Percentiles rank a stretch among this genome's conserved stretches.
These are phyloP conservation scores for Trichoderma afroharzianum DNA, from an alignment of 2,329 filamentous ascomycete genomes.

Conservation along the genomic window DNA sequence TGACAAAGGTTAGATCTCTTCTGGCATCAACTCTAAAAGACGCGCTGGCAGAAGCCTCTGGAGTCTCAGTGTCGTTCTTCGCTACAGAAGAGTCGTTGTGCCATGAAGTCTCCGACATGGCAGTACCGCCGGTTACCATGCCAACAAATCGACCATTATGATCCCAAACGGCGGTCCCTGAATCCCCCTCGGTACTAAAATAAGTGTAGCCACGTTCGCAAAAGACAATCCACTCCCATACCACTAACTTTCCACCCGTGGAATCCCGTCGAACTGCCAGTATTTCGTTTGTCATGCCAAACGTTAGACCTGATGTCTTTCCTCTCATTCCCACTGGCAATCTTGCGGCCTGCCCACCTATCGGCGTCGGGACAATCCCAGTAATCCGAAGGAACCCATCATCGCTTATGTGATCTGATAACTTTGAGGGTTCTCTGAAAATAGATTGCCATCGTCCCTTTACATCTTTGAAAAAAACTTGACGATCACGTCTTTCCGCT, in stretches of 20 bases:
- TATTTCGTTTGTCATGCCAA: background rate
- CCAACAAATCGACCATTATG: background rate
- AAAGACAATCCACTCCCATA: background rate
- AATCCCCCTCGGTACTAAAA: background rate
- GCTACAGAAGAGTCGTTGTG: background rate
- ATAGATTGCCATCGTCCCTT: background rate
- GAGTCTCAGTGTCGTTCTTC: background rate
- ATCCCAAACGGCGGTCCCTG: background rate
- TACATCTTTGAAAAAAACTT: background rate
- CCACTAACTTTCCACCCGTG: background rate
- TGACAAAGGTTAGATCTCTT: background rate
- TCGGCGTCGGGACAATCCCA: background rate
- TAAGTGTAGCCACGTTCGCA: background rate
- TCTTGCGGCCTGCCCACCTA: background rate
- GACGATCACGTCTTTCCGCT: background rate
- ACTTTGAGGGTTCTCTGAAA: background rate
- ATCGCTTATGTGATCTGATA: background rate
- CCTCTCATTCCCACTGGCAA: background rate
- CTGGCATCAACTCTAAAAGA: background rate
- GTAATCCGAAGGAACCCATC: background rate
- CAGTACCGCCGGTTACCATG: background rate
- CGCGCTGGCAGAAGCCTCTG: background rate
- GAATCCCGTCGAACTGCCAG: background rate
- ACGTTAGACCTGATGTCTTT: background rate
- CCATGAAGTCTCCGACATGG: background rate